Evolutionary conservation across 2,329 filamentous ascomycete species (phyloP), one percentile per base, ranked within the genome.

Genomic region (Alternaria dauci): DNA sequence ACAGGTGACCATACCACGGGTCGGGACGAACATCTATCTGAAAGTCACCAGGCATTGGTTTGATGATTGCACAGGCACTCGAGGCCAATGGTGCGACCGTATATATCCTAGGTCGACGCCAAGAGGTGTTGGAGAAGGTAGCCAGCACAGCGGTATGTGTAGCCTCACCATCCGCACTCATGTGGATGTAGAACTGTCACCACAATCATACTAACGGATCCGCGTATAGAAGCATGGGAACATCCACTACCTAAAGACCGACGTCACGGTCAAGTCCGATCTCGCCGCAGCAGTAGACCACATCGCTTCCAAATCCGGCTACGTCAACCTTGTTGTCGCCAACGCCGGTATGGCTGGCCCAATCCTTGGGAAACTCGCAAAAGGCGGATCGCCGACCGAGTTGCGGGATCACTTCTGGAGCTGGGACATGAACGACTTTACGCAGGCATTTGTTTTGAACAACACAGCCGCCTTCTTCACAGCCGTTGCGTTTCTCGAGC

Each of bases 41-140:
- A 36, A 5, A 12, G 14, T 6, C 14, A 2, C 4, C 32, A 70
- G 70, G 70, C 8, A 72, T 73, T 26, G 70, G 71, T 2, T 42
- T 68, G 20, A 72, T 69, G 62, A 68, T 72, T 7, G 58, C 70
- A 3, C 63, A 65, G 59, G 60, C 71, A 12, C 61, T 72, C 2
- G 63, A 63, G 3, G 42, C 61, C n/a, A 70, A 68, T 23, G 69
- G 68, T 38, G 66, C 63, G 18, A 63, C 68, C 20, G 69, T 72
- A 7, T 73, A 72, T 34, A 69, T 73, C 20, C 52, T 74, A 4
- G 70, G 69, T 5, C 63, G 70, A 18, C 68, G 71, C 20, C 52
- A 65, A 28, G 62, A 68, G 5, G 61, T 62, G 1, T 62, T 74
- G n/a, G 54, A 69, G 46, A 25, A 56, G 28, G 61, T 60, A 18